Percentiles rank a stretch among this genome's conserved stretches.
These are phyloP conservation scores for Talaromyces proteolyticus DNA, from an alignment of 495 filamentous ascomycete species.

Conservation along the genomic window DNA sequence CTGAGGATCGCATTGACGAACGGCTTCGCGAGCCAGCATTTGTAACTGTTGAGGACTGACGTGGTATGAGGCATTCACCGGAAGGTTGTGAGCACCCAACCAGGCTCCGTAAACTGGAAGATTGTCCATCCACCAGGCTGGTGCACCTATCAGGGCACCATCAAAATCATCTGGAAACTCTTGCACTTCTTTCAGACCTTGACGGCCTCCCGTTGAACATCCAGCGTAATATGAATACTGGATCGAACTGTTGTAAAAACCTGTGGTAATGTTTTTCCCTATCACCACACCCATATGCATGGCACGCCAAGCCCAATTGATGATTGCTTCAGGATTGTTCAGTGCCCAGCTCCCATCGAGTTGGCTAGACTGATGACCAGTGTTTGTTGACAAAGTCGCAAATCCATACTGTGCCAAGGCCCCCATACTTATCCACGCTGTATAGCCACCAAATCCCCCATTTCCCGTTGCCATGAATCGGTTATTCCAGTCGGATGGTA, in stretches of 20 bases:
- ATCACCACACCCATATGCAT: not conserved
- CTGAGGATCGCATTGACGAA: slow-evolving; percentile 46
- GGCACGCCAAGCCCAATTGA: not conserved
- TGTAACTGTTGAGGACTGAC: not conserved
- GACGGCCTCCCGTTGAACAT: slow-evolving; percentile 39
- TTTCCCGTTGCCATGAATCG: slow-evolving; percentile 1
- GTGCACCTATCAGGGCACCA: slow-evolving; percentile 50
- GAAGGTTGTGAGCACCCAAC: not conserved
- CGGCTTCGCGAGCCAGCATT: slow-evolving; percentile 9
- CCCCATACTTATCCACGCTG: not conserved
- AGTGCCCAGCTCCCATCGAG: not conserved
- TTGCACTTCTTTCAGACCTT: slow-evolving; percentile 31
- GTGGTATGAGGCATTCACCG: not conserved
- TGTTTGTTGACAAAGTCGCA: not conserved
- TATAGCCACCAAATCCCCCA: not conserved
- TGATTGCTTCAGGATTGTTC: not conserved
- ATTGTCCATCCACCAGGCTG: slow-evolving; percentile 29
- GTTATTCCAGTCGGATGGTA: not conserved
- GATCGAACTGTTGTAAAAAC: slow-evolving; percentile 6
- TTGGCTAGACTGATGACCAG: not conserved
- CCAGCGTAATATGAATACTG: slow-evolving; percentile 35
- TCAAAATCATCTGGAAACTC: slow-evolving; percentile 44
- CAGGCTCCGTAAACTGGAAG: slow-evolving; percentile 32
- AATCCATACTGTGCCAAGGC: not conserved
- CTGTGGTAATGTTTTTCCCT: slow-evolving; percentile 6